Base-by-base conservation (phyloP, 2,329 filamentous ascomycete genomes). In the Diplodia corticola region DNA sequence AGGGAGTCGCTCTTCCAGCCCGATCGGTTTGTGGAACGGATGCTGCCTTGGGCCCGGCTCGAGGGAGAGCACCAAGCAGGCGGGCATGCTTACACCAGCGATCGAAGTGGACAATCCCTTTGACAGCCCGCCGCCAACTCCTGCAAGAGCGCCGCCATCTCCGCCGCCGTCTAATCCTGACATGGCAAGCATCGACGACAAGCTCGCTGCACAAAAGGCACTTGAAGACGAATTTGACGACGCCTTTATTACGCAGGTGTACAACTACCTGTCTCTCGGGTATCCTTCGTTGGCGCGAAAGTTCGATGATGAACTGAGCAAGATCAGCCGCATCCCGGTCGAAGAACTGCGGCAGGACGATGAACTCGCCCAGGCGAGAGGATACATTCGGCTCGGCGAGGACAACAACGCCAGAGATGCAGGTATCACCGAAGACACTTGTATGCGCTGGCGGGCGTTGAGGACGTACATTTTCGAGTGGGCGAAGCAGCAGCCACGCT, bases 221-320 rank as follows among this genome's bases (percentile, higher is more conserved):
- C 82, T 88, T 49, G 79, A 83, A 30, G 76, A 79, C 35, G 93
- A 97, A 77, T 96, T 95, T 73, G 84, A 89, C 68, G 92, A 97
- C 75, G 83, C 83, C 3, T 97, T 97, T 75, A 88, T 97, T 65
- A 97, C 93, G 0, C 94, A 98, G 78, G 93, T 98, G 7, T 98
- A 96, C 84, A 97, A 98, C 77, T 98, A 98, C 77, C 84, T 98
- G 17, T 96, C 92, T 0, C 85, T 98, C 5, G 94, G 94, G 5
- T 97, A 97, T 76, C 93, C 94, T 3, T 89, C 91, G 37, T 88
- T 93, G 73, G 94, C 93, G 12, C 87, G 90, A 24, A 85, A 87
- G 44, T 98, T 91, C 73, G 94, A 98, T 74, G 85, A 89, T 12
- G 94, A 98, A 80, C 83, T 98, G 22, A 87, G 89, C 71, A 92